Conservation (phyloP, 2,329 filamentous ascomycete genomes). For the Trichoderma guizhouense region DNA sequence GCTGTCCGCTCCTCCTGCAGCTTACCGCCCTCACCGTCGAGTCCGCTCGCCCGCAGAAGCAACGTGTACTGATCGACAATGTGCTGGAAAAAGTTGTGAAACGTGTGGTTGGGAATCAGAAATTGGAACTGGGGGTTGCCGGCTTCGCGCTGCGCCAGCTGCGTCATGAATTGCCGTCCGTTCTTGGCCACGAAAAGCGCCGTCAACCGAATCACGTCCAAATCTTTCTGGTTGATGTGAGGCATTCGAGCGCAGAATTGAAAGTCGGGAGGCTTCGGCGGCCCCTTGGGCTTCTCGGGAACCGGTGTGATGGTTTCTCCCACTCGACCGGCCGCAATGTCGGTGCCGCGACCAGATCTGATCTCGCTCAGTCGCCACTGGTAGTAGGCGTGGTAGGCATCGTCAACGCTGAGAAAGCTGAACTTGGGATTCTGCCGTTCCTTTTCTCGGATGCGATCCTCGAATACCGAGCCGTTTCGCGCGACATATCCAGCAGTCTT, state of each 20-base stretch:
- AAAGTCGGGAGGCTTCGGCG: conserved; percentile 80
- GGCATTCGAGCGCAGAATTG: conserved; percentile 96
- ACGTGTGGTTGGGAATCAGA: conserved; percentile 87
- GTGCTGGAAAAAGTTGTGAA: conserved; percentile 92
- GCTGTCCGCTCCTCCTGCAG: conserved; percentile 69
- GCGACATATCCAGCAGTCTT: conserved; percentile 93
- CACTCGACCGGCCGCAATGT: conserved; percentile 70
- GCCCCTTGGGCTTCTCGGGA: conserved; percentile 68
- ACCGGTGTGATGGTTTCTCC: conserved; percentile 54
- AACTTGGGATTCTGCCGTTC: conserved; percentile 85
- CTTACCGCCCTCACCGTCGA: conserved; percentile 63
- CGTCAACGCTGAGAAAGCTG: conserved; percentile 74
- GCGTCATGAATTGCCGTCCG: conserved; percentile 86
- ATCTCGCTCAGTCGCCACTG: conserved; percentile 87
- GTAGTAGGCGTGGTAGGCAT: conserved; percentile 87
- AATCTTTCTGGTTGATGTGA: conserved; percentile 91
- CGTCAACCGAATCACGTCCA: conserved; percentile 71
- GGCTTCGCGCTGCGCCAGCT: conserved; percentile 81
- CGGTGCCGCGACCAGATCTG: conserved; percentile 75
- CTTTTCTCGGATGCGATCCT: conserved; percentile 82
- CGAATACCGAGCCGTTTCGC: conserved; percentile 64
- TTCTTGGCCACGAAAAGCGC: conserved; percentile 92
- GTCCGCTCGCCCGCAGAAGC: conserved; percentile 64
- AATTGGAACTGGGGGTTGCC: conserved; percentile 97
- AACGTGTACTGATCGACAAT: conserved; percentile 92